A percentile compares a stretch with the other conserved stretches of the same genome.
phyloP scores from a whole-genome alignment of 2,329 filamentous ascomycete genomes.

The Aureobasidium musti region DNA sequence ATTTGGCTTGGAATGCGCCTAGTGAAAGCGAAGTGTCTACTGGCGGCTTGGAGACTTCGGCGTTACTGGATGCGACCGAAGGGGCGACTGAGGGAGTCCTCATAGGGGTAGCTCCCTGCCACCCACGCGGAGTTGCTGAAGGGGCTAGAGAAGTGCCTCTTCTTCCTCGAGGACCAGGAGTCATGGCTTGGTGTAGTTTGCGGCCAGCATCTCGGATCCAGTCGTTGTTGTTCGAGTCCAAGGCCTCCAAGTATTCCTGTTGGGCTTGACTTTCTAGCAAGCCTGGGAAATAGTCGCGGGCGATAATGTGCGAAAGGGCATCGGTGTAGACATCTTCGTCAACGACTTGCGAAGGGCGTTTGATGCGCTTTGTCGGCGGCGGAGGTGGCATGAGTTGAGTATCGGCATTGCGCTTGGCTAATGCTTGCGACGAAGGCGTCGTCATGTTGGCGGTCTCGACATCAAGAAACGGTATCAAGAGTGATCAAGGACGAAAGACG shows the following conservation, averaged over 20 bases:
- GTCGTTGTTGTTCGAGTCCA: constrained; percentile 78
- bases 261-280: constrained; percentile 82
- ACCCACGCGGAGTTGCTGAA: constrained; percentile 60
- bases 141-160: constrained; percentile 44
- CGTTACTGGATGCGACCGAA: constrained; percentile 43
- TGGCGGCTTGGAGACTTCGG: constrained; percentile 38
- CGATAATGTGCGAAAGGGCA: constrained; percentile 89
- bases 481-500: neutral
- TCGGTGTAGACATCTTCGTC: constrained; percentile 94
- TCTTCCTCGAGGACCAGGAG: constrained; percentile 61
- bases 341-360: constrained; percentile 81
- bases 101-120: constrained; percentile 70
- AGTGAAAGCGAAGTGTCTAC: constrained; percentile 79
- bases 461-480: neutral
- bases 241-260: constrained; percentile 86
- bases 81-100: constrained; percentile 51
- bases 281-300: constrained; percentile 94
- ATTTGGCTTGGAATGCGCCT: constrained; percentile 82
- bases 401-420: constrained; percentile 66
- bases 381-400: constrained; percentile 84
- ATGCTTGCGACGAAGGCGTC: constrained; percentile 44
- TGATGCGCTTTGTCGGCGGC: constrained; percentile 82
- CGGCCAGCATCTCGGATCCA: constrained; percentile 85
- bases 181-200: constrained; percentile 69
- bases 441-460: constrained; percentile 24